phyloP scores from a whole-genome alignment of 192 early-diverging fungal species.

The Kappamyces sp. region DNA sequence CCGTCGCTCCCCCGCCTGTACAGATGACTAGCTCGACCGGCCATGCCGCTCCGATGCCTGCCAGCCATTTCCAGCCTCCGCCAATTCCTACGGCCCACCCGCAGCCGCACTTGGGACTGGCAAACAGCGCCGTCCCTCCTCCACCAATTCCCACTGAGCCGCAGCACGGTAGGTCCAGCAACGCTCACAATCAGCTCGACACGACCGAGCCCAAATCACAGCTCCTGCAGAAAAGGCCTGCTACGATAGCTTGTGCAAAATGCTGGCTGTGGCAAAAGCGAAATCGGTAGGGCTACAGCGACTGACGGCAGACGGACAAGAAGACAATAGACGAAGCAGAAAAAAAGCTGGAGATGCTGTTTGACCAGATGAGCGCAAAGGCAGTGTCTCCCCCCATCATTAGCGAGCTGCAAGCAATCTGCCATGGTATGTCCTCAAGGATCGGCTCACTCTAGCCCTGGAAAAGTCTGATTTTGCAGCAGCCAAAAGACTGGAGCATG shows the following conservation, averaged over 20 bases:
- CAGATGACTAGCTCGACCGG: constrained; percentile 4
- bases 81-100: background rate
- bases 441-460: constrained; percentile 29
- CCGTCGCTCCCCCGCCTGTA: background rate
- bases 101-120: background rate
- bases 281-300: background rate
- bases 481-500: constrained; percentile 56
- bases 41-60: constrained; percentile 10
- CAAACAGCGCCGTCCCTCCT: too few species aligned
- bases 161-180: too few species aligned
- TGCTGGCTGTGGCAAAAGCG: constrained; percentile 9
- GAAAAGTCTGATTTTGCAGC: constrained; percentile 44
- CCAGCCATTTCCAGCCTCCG: constrained; percentile 9
- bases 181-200: too few species aligned
- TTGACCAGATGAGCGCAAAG: constrained; percentile 81
- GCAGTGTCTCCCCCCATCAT: constrained; percentile 59
- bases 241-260: constrained; percentile 46
- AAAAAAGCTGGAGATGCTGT: constrained; percentile 69
- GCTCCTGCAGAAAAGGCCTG: constrained; percentile 56
- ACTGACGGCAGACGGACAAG: constrained; percentile 57
- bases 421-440: background rate
- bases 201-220: constrained; percentile 78
- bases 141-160: too few species aligned
- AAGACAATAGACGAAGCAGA: constrained; percentile 78
- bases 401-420: constrained; percentile 38